Conservation (phyloP, 192 early-diverging fungal genomes). For the Geranomyces variabilis region DNA sequence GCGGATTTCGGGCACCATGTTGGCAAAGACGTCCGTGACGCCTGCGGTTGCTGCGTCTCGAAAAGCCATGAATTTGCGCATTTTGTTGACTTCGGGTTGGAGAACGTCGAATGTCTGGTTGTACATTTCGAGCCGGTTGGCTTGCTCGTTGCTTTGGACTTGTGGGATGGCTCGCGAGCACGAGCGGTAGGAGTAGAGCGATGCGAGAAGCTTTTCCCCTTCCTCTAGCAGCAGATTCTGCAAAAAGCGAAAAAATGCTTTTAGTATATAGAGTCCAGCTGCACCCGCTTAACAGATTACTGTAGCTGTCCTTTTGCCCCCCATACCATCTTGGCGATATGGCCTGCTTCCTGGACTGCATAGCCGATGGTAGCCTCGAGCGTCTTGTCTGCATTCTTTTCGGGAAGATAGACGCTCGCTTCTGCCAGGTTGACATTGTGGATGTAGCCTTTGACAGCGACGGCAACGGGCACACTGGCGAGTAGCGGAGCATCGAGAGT, state of each 20-base stretch:
- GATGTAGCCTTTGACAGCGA: conserved; percentile 21
- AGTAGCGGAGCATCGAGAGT: conserved; percentile 14
- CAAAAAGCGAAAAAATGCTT: too few species aligned
- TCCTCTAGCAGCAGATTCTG: conserved; percentile 44
- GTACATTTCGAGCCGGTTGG: conserved; percentile 38
- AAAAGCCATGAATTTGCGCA: conserved; percentile 52
- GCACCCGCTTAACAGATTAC: not conserved
- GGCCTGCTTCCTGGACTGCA: conserved; percentile 39
- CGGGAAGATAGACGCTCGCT: conserved; percentile 28
- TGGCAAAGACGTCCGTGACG: conserved; percentile 43
- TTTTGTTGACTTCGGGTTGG: conserved; percentile 45
- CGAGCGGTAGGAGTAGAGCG: conserved; percentile 48
- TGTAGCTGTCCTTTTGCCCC: not conserved
- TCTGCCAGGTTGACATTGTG: conserved; percentile 43
- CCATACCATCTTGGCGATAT: conserved; percentile 41
- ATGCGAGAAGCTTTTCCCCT: conserved; percentile 42
- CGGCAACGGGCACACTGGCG: conserved; percentile 6
- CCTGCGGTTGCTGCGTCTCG: conserved; percentile 32
- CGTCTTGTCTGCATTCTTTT: conserved; percentile 24
- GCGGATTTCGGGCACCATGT: conserved; percentile 37
- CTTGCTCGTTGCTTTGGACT: conserved; percentile 40
- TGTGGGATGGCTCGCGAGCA: conserved; percentile 53
- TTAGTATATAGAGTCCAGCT: too few species aligned
- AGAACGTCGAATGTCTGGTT: conserved; percentile 41
- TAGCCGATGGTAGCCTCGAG: conserved; percentile 17